These are phyloP conservation scores for Apiotrichum laibachii DNA, from an alignment of 1,284 basidiomycete species.

Conservation along the genomic window DNA sequence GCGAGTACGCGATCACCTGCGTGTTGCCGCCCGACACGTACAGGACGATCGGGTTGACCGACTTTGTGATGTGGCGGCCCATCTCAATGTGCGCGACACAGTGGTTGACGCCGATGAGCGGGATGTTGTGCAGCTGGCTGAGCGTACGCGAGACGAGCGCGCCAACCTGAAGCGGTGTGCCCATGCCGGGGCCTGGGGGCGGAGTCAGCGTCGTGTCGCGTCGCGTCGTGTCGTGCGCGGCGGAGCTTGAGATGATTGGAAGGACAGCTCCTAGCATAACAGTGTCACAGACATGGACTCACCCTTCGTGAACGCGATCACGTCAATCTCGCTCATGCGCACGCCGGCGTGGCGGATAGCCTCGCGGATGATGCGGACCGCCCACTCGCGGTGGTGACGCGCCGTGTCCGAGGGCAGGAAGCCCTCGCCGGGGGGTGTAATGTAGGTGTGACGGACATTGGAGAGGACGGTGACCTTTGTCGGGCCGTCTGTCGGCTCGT, in stretches of 20 bases:
- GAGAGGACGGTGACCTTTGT: conserved; percentile 64
- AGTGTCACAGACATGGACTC: conserved; percentile 10
- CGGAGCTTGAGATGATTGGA: no score
- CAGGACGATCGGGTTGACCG: conserved; percentile 91
- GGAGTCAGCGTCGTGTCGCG: neutral
- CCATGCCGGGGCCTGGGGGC: conserved; percentile 88
- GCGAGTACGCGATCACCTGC: conserved; percentile 97
- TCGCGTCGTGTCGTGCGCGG: neutral
- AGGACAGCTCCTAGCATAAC: no score
- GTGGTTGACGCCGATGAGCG: conserved; percentile 95
- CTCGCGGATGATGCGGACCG: conserved; percentile 74
- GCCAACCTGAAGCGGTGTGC: conserved; percentile 91
- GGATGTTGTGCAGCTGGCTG: conserved; percentile 81
- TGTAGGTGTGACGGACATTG: conserved; percentile 92
- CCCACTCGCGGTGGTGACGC: conserved; percentile 93
- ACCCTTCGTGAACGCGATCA: conserved; percentile 98
- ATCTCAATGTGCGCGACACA: conserved; percentile 99
- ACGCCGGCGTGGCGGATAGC: conserved; percentile 70
- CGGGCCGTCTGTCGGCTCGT: conserved; percentile 54
- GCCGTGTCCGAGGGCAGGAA: conserved; percentile 96
- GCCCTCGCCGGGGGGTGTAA: conserved; percentile 96
- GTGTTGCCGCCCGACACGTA: conserved; percentile 99
- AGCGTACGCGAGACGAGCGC: conserved; percentile 93
- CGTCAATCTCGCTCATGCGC: conserved; percentile 76
- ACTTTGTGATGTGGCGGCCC: conserved; percentile 92